Conservation (phyloP, 1,139 yeast genomes). For the Scheffersomyces titani region DNA sequence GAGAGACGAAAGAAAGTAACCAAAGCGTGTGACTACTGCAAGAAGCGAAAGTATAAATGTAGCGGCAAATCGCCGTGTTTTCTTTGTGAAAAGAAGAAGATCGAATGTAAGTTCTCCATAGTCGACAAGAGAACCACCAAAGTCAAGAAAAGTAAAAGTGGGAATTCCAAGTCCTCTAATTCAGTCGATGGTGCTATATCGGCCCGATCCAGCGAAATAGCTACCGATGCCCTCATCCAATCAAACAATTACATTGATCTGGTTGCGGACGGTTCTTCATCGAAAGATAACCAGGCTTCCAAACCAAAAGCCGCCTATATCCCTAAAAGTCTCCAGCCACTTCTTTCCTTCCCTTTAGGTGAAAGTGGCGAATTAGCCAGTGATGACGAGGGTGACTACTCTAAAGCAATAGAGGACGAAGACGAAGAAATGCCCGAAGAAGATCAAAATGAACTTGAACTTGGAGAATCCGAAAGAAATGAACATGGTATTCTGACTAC, state of each 20-base stretch:
- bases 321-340: conserved; percentile 28
- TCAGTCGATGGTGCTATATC: neutral
- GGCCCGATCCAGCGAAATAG: neutral
- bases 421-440: conserved; percentile 3
- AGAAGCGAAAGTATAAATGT: conserved; percentile 21
- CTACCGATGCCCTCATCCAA: neutral
- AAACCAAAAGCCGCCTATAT: conserved; percentile 15
- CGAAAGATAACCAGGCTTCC: neutral
- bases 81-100: conserved; percentile 24
- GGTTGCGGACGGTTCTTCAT: neutral
- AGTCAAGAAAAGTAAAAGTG: neutral
- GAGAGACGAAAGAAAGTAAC: conserved; percentile 18
- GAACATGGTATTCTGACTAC: conserved; percentile 3
- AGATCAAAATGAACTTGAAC: conserved; percentile 1
- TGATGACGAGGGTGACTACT: neutral
- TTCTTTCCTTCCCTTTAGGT: conserved; percentile 23
- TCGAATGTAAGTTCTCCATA: conserved; percentile 25
- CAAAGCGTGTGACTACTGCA: conserved; percentile 18
- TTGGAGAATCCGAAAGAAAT: neutral
- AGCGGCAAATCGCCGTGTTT: conserved; percentile 30
- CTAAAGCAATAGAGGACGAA: neutral
- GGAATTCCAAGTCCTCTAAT: neutral
- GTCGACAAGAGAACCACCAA: conserved; percentile 28
- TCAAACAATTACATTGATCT: neutral
- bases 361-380: conserved; percentile 5